Evolutionary conservation across 257 asterid genomes (phyloP).

Genomic region (Solanum neorickii): DNA sequence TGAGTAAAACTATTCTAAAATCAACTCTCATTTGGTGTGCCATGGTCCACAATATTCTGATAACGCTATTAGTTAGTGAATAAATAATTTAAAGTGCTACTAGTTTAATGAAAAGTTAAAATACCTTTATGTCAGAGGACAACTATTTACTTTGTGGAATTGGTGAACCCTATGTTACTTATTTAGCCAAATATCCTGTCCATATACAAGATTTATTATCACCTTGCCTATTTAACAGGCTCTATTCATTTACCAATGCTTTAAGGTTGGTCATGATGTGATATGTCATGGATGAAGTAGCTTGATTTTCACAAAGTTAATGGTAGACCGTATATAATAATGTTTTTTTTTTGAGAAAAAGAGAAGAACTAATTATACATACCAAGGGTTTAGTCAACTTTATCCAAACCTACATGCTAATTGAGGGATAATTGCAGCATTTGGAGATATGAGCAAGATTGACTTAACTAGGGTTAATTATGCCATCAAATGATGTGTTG

Average conservation of each 20-base stretch:
- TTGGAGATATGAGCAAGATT: neutral
- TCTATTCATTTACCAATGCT: neutral
- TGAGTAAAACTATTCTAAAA: neutral
- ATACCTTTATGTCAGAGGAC: neutral
- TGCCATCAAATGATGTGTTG: neutral
- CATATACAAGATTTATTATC: neutral
- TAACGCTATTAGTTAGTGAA: neutral
- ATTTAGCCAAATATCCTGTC: slow-evolving; percentile 4
- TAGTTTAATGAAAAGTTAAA: neutral
- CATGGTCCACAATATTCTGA: neutral
- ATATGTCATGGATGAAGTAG: neutral
- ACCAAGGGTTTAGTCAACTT: neutral
- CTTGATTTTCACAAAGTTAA: neutral
- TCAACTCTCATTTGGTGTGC: neutral
- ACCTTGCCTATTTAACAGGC: slow-evolving; percentile 1
- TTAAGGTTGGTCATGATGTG: neutral
- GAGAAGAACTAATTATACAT: neutral
- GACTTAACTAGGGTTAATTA: neutral
- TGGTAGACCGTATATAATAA: neutral
- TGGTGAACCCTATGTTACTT: neutral
- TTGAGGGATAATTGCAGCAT: neutral
- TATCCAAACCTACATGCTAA: neutral
- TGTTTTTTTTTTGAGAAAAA: neutral
- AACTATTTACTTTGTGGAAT: neutral
- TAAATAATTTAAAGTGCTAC: neutral